Evolutionary conservation across 2,329 filamentous ascomycete genomes (phyloP), one percentile per base, ranked within the genome.

Genomic region (Aschersonia sp.): DNA sequence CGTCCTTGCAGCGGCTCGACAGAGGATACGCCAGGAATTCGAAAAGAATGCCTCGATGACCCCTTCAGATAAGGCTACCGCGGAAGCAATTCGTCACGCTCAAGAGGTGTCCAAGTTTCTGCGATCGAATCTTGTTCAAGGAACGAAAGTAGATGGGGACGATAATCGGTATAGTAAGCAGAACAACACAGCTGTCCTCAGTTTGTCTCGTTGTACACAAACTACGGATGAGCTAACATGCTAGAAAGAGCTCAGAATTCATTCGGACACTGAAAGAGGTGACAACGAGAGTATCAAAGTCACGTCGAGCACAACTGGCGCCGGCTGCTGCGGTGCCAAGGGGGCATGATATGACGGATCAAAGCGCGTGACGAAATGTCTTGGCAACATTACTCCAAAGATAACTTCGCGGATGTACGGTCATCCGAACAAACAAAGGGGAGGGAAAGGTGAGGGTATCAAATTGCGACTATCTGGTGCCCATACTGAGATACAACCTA

Each of bases 261-360:
- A 97, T 63, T 77, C 94, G 51, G 71, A 94, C 54, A 98, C 84
- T 31, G 91, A 98, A 65, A 75, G 87, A 54, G 89, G 92, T 47
- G 85, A 97, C 66, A 98, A 98, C 61, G 89, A 96, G 56, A 86
- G 83, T 35, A 79, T 96, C 58, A 94, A 89, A 66, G 71, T 79
- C 74, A 2, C 71, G 67, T 51, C 62, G 2, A 60, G 59, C 40
- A 50, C 50, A n/a, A 45, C 52, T n/a, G 54, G 58, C 5, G 59
- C 61, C 9, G 65, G 65, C 31, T 57, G 60, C 47, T 59, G 60
- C 47, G 57, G 55, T 30, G 47, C 43, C 29, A 41, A 38, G 32
- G 20, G 20, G 20, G 1, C 20, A 20, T 20, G 20, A 20, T 20
- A 20, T 20, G 20, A 20, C 20, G 20, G 20, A 20, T 20, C 20